phyloP scores from a whole-genome alignment of 2,329 filamentous ascomycete genomes.

The Colletotrichum karsti region DNA sequence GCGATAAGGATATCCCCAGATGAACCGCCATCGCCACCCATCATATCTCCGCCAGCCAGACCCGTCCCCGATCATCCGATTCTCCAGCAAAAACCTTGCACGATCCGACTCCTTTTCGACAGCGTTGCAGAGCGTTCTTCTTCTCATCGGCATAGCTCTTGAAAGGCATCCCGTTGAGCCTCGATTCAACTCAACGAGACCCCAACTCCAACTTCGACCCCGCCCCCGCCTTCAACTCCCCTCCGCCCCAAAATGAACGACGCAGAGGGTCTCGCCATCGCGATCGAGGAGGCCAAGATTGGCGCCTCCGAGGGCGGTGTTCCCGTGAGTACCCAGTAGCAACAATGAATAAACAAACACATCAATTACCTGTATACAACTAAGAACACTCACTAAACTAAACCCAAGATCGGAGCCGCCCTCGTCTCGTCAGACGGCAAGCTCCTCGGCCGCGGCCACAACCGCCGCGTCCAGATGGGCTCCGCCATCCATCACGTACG shows the following conservation, averaged over 20 bases:
- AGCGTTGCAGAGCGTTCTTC: neutral
- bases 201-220: neutral
- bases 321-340: neutral
- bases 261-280: slow-evolving; percentile 25
- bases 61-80: neutral
- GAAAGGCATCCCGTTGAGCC: too few species aligned
- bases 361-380: too few species aligned
- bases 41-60: slow-evolving; percentile 3
- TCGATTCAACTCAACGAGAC: neutral
- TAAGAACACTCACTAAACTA: too few species aligned
- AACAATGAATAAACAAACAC: neutral
- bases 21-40: slow-evolving; percentile 2
- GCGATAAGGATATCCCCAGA: slow-evolving; percentile 15
- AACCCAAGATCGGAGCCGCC: slow-evolving; percentile 60
- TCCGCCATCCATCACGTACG: slow-evolving; percentile 77
- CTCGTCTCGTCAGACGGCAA: slow-evolving; percentile 75
- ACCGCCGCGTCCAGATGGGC: slow-evolving; percentile 78
- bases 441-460: slow-evolving; percentile 77
- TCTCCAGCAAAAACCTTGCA: neutral
- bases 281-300: slow-evolving; percentile 25
- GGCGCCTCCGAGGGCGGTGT: slow-evolving; percentile 24
- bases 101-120: neutral
- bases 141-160: too few species aligned
- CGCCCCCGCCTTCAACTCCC: neutral
- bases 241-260: slow-evolving; percentile 25